A percentile compares a stretch with the other conserved stretches of the same genome.
phyloP scores from a whole-genome alignment of 345 rosid species.

The Sisymbrium altissimum region DNA sequence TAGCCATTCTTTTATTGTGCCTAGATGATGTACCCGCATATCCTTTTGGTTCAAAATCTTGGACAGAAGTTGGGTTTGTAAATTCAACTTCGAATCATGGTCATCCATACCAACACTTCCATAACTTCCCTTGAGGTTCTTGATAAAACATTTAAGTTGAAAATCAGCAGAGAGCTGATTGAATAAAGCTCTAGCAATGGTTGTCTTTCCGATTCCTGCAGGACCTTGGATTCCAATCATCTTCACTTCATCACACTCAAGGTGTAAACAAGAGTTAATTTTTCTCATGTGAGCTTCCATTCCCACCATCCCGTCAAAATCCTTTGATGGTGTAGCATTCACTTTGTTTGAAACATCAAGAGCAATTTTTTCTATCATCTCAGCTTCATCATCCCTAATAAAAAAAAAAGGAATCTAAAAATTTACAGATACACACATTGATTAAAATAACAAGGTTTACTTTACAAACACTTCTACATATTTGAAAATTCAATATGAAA shows the following conservation, averaged over 20 bases:
- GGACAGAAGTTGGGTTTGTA: slow-evolving; percentile 1
- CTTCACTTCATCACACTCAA: slow-evolving; percentile 2
- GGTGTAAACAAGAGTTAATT: background rate
- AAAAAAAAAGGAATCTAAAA: background rate
- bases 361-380: slow-evolving; percentile 1
- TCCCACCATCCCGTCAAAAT: slow-evolving; percentile 9
- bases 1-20: background rate
- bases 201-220: slow-evolving; percentile 4
- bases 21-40: slow-evolving; percentile 18
- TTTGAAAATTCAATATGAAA: background rate
- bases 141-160: slow-evolving; percentile 1
- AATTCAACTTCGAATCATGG: background rate
- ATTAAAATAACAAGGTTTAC: background rate
- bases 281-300: slow-evolving; percentile 9
- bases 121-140: background rate
- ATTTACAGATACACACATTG: background rate
- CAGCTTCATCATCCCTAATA: slow-evolving; percentile 2
- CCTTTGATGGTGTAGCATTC: background rate
- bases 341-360: background rate
- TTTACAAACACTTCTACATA: background rate
- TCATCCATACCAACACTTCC: background rate
- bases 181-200: slow-evolving; percentile 3
- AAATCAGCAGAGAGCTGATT: background rate
- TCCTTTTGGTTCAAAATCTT: background rate
- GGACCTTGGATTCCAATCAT: slow-evolving; percentile 4